Conservation (phyloP, 768 basidiomycete species). For the Boletus sp. region DNA sequence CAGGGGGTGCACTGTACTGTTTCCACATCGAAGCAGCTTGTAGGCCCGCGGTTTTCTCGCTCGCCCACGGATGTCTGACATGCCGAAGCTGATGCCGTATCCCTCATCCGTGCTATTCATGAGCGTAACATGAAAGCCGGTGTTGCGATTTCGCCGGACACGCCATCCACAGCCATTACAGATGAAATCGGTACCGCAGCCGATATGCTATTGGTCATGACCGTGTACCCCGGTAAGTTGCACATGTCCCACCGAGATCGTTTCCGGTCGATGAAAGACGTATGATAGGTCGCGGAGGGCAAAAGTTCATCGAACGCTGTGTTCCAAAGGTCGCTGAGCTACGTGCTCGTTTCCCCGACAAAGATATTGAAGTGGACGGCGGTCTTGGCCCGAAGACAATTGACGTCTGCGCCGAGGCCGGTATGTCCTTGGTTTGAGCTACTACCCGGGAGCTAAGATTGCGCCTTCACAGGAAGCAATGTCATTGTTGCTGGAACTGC, state of each 20-base stretch:
- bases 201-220: conserved; percentile 98
- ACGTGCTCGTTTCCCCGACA: conserved; percentile 84
- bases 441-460: background rate
- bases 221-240: conserved; percentile 83
- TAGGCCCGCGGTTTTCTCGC: conserved; percentile 36
- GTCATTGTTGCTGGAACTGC: conserved; percentile 98
- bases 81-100: conserved; percentile 59
- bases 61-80: conserved; percentile 16
- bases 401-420: conserved; percentile 84
- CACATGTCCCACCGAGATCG: background rate
- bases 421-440: conserved; percentile 38
- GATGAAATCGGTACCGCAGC: conserved; percentile 79
- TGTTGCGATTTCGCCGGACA: conserved; percentile 95
- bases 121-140: conserved; percentile 89
- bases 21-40: conserved; percentile 96
- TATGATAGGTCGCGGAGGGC: conserved; percentile 78
- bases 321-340: conserved; percentile 92
- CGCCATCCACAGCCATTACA: conserved; percentile 84
- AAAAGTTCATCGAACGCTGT: conserved; percentile 93
- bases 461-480: conserved; percentile 71
- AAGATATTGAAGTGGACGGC: conserved; percentile 98
- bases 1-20: conserved; percentile 92
- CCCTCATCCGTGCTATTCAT: conserved; percentile 80
- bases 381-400: conserved; percentile 94
- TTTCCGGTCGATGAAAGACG: background rate